These are phyloP conservation scores for Aspergillus bertholletiae DNA, from an alignment of 495 filamentous ascomycete genomes.

Conservation along the genomic window DNA sequence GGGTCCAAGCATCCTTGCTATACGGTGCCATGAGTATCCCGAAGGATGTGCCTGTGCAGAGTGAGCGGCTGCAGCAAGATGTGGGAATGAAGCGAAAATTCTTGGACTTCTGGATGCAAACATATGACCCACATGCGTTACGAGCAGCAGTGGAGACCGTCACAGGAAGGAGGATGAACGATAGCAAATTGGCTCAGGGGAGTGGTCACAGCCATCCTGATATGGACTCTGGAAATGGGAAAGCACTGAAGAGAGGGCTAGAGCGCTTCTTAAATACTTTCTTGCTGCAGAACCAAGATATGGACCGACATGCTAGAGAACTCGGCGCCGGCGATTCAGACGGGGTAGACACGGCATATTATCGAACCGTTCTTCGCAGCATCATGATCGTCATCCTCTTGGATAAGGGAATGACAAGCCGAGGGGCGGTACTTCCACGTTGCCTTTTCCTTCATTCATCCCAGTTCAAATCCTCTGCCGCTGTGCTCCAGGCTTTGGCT, in stretches of 20 bases:
- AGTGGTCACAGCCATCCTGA: not conserved
- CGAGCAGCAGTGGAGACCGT: conserved; percentile 56
- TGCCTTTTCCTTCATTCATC: conserved; percentile 48
- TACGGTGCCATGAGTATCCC: conserved; percentile 59
- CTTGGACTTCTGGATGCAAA: conserved; percentile 54
- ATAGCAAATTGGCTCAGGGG: conserved; percentile 1
- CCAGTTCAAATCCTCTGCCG: conserved; percentile 51
- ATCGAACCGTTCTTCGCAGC: conserved; percentile 55
- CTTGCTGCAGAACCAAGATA: conserved; percentile 58
- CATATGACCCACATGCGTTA: conserved; percentile 50
- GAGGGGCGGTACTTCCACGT: conserved; percentile 26
- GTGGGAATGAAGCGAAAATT: conserved; percentile 56
- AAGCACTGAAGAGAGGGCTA: conserved; percentile 37
- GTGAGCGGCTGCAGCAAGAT: conserved; percentile 51
- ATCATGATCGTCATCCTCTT: conserved; percentile 60
- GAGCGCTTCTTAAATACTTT: conserved; percentile 55
- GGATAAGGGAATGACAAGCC: conserved; percentile 42
- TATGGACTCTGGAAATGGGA: conserved; percentile 6
- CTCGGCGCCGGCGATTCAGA: conserved; percentile 32
- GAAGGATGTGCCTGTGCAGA: conserved; percentile 45
- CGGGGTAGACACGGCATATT: conserved; percentile 43
- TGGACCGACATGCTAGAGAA: conserved; percentile 11
- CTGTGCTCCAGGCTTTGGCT: conserved; percentile 50
- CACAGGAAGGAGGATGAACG: conserved; percentile 51
- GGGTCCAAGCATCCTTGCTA: conserved; percentile 60